Percentiles rank a stretch among this genome's conserved stretches.
Conservation (phyloP, 2,329 filamentous ascomycete species). For the Colletotrichum magnum region DNA sequence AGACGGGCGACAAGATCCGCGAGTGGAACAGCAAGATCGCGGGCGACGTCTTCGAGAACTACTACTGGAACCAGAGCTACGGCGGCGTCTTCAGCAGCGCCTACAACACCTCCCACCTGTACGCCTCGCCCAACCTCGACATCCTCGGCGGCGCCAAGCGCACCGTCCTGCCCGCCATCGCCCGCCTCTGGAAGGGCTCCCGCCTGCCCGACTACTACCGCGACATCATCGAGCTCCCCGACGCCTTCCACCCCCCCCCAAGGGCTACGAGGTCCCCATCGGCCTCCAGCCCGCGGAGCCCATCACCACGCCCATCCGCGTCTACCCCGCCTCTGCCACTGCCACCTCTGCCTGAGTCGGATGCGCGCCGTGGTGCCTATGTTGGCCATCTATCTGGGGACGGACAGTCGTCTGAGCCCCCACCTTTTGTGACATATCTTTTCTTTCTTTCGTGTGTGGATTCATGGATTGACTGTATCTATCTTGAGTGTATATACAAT, state of each 20-base stretch:
- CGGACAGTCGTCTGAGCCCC: too few species aligned
- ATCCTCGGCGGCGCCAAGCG: constrained; percentile 49
- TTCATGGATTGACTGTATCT: too few species aligned
- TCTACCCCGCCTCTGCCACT: constrained; percentile 1
- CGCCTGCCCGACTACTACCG: constrained; percentile 58
- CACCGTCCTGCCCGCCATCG: constrained; percentile 53
- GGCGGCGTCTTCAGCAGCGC: constrained; percentile 61
- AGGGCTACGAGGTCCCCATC: constrained; percentile 49
- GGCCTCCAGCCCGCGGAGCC: constrained; percentile 9
- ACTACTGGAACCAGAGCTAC: constrained; percentile 69
- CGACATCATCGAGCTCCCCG: constrained; percentile 55
- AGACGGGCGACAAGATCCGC: constrained; percentile 69
- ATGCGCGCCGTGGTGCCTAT: too few species aligned
- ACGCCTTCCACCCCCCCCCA: constrained; percentile 61
- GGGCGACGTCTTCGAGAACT: constrained; percentile 50
- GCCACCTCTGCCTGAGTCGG: too few species aligned
- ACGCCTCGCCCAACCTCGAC: constrained; percentile 57
- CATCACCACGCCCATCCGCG: constrained; percentile 9
- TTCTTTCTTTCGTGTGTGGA: too few species aligned
- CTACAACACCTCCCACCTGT: constrained; percentile 43
- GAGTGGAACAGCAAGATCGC: constrained; percentile 50
- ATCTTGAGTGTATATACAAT: too few species aligned
- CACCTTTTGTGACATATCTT: too few species aligned
- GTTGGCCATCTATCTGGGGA: too few species aligned
- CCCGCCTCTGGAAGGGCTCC: constrained; percentile 53